A percentile compares a stretch with the other conserved stretches of the same genome.
Evolutionary conservation across 148 eudicot species (phyloP).

Genomic region (Persicaria tinctoria): DNA sequence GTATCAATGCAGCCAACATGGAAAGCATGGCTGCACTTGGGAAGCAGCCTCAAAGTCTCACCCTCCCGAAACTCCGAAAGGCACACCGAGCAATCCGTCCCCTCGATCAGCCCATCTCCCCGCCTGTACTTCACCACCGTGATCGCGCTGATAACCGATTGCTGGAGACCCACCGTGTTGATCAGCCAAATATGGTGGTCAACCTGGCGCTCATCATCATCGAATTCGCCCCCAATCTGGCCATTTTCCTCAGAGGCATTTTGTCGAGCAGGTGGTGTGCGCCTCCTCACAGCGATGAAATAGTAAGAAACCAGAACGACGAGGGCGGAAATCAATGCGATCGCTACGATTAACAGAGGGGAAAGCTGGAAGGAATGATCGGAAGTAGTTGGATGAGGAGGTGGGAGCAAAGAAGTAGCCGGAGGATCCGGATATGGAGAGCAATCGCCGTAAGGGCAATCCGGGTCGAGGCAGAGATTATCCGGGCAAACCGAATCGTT

Average conservation of each 20-base stretch:
- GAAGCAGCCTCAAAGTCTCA: slow-evolving; percentile 52
- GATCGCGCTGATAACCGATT: slow-evolving; percentile 39
- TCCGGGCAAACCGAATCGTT: background rate
- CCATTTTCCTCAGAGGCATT: background rate
- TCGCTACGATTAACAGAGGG: background rate
- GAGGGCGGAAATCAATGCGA: background rate
- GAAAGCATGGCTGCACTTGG: slow-evolving; percentile 68
- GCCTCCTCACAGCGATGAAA: background rate
- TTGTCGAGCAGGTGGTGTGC: background rate
- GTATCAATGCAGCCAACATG: slow-evolving; percentile 76
- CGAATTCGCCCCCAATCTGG: background rate
- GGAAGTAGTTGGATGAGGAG: background rate
- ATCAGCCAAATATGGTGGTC: slow-evolving; percentile 67
- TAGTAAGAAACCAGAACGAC: background rate
- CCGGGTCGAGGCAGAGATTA: background rate
- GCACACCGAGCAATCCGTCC: slow-evolving; percentile 66
- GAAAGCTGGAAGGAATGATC: background rate
- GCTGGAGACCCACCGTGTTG: slow-evolving; percentile 52
- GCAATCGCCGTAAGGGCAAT: background rate
- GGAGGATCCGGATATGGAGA: background rate
- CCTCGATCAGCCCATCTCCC: slow-evolving; percentile 39
- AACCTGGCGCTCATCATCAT: background rate
- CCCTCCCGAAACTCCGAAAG: slow-evolving; percentile 51
- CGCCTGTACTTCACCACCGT: slow-evolving; percentile 34
- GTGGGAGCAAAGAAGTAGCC: background rate